Percentiles rank a stretch among this genome's conserved stretches.
These are phyloP conservation scores for Phytophthora rubi DNA, from an alignment of 352 stramenopile genomes.

Conservation along the genomic window DNA sequence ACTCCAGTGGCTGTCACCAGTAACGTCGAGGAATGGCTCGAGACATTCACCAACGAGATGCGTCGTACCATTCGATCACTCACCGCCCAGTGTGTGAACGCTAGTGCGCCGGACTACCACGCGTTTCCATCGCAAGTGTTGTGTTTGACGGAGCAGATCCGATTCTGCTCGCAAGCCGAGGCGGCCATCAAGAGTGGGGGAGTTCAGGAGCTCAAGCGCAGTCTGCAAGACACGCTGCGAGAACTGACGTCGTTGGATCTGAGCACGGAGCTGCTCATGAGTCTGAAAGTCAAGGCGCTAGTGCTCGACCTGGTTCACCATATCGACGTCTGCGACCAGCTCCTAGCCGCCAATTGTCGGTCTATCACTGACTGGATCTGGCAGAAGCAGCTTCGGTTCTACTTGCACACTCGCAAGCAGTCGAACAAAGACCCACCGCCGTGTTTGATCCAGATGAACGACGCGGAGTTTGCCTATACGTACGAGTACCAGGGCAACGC, in stretches of 20 bases:
- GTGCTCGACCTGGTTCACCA: conserved; percentile 96
- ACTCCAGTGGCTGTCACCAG: conserved; percentile 87
- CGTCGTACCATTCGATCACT: conserved; percentile 85
- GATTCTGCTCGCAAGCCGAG: conserved; percentile 91
- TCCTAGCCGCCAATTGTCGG: conserved; percentile 66
- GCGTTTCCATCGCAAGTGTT: conserved; percentile 92
- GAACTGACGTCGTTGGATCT: conserved; percentile 88
- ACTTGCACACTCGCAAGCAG: conserved; percentile 62
- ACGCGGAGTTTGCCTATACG: conserved; percentile 91
- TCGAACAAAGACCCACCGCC: conserved; percentile 39
- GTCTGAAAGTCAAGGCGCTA: conserved; percentile 95
- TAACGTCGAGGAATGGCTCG: conserved; percentile 94
- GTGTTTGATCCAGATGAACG: conserved; percentile 72
- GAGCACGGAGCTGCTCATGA: conserved; percentile 86
- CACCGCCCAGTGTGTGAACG: conserved; percentile 79
- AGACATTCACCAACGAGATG: conserved; percentile 93
- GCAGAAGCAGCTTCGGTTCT: conserved; percentile 95
- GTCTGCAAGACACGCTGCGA: conserved; percentile 68
- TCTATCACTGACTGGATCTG: conserved; percentile 86
- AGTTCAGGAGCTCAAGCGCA: conserved; percentile 71
- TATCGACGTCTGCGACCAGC: conserved; percentile 94
- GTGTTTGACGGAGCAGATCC: conserved; percentile 92
- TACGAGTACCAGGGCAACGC: conserved; percentile 97
- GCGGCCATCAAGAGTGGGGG: conserved; percentile 79
- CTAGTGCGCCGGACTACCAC: conserved; percentile 86